A percentile compares a stretch with the other conserved stretches of the same genome.
Conservation (phyloP, 169 alveolate species). For the Plasmodium reichenowi region DNA sequence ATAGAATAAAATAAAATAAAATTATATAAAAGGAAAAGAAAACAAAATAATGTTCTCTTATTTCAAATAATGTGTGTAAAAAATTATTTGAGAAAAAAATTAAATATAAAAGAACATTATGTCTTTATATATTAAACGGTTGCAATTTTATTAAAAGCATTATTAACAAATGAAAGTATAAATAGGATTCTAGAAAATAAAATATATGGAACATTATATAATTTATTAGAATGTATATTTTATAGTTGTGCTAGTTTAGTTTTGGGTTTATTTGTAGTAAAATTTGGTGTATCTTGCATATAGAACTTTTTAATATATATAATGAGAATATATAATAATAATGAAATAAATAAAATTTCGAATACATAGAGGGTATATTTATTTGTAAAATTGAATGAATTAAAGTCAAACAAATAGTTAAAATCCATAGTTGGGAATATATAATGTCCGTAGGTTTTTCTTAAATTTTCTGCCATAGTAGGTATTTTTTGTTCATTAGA, state of each 20-base stretch:
- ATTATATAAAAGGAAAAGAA: not conserved
- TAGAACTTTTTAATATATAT: constrained; percentile 43
- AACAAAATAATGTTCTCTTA: too few relatives aligned
- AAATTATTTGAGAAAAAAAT: too few relatives aligned
- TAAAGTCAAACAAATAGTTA: constrained; percentile 16
- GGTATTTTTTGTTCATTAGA: constrained; percentile 1
- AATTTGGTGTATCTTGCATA: constrained; percentile 7
- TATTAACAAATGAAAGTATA: too few relatives aligned
- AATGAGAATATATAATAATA: constrained; percentile 39
- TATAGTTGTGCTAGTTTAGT: constrained; percentile 28
- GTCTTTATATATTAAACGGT: too few relatives aligned
- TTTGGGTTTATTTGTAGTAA: constrained; percentile 4
- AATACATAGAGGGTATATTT: constrained; percentile 35
- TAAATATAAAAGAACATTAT: too few relatives aligned
- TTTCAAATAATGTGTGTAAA: too few relatives aligned
- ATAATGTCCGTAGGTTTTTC: constrained; percentile 60
- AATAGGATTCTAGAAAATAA: too few relatives aligned
- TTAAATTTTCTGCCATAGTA: constrained; percentile 31
- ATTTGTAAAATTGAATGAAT: constrained; percentile 1
- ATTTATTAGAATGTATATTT: not conserved
- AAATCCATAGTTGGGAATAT: constrained; percentile 28
- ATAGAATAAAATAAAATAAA: too few relatives aligned
- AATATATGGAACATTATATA: not conserved
- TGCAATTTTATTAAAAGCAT: too few relatives aligned
- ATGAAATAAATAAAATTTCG: constrained; percentile 35